phyloP scores from a whole-genome alignment of 345 rosid species.

The Salix purpurea region DNA sequence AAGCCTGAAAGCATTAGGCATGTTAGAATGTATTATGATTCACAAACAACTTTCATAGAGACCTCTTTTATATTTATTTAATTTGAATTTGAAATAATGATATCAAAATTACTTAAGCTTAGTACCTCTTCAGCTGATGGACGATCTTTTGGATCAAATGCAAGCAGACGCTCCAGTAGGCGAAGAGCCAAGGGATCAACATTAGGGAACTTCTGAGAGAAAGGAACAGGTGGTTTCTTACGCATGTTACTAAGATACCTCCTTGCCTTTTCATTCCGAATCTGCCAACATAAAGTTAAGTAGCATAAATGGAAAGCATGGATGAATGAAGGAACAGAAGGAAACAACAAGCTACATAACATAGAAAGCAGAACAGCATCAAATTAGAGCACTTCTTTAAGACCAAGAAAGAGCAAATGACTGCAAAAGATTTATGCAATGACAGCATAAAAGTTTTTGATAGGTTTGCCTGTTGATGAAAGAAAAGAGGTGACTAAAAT shows the following conservation, averaged over 20 bases:
- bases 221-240: slow-evolving; percentile 74
- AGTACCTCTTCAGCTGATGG: slow-evolving; percentile 81
- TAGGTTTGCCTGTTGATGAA: not conserved
- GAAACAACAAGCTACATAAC: not conserved
- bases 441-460: not conserved
- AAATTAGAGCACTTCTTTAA: not conserved
- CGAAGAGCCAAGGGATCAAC: slow-evolving; percentile 77
- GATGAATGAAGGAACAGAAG: not conserved
- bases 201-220: slow-evolving; percentile 75
- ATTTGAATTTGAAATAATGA: not conserved
- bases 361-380: slow-evolving; percentile 2
- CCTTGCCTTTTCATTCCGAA: slow-evolving; percentile 95
- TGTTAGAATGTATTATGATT: slow-evolving; percentile 8
- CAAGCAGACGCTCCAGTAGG: slow-evolving; percentile 70
- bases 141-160: slow-evolving; percentile 99
- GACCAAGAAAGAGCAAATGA: not conserved
- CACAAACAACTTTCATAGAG: not conserved
- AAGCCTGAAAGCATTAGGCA: slow-evolving; percentile 52
- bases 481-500: slow-evolving; percentile 1
- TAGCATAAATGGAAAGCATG: not conserved
- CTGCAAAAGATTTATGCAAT: not conserved
- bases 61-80: not conserved
- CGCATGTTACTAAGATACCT: slow-evolving; percentile 95
- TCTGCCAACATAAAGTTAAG: slow-evolving; percentile 41
- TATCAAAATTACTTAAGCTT: not conserved